These are phyloP conservation scores for Pichia sporocuriosa DNA, from an alignment of 805 yeast species.

Conservation along the genomic window DNA sequence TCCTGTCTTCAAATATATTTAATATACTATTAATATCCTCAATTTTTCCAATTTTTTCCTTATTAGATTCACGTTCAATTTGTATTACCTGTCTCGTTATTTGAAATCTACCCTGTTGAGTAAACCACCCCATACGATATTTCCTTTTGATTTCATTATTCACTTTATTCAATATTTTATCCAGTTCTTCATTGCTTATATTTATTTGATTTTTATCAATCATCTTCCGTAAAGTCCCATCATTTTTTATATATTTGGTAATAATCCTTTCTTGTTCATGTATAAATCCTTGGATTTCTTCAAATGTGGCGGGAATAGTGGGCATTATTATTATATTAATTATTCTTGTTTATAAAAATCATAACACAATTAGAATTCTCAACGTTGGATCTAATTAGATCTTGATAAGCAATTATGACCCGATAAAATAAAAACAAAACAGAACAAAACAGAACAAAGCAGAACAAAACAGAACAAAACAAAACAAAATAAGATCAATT, in stretches of 20 bases:
- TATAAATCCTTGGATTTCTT: constrained; percentile 22
- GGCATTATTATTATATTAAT: not conserved
- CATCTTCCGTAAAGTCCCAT: constrained; percentile 11
- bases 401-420: no score
- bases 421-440: not conserved
- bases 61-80: constrained; percentile 17
- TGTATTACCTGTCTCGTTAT: constrained; percentile 25
- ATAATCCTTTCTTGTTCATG: constrained; percentile 20
- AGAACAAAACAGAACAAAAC: not conserved
- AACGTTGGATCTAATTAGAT: no score
- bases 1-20: constrained; percentile 17
- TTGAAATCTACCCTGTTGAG: constrained; percentile 27
- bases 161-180: not conserved
- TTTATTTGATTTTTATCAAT: constrained; percentile 9
- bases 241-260: constrained; percentile 16
- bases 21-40: constrained; percentile 24
- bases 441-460: not conserved
- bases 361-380: not conserved
- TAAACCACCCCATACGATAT: constrained; percentile 21
- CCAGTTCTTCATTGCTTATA: constrained; percentile 9
- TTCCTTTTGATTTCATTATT: constrained; percentile 11
- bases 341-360: not conserved
- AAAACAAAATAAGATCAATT: no score
- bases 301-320: constrained; percentile 17
- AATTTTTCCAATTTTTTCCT: constrained; percentile 18